Evolutionary conservation across 2,329 filamentous ascomycete genomes (phyloP).

Genomic region (Monosporascus sp.): DNA sequence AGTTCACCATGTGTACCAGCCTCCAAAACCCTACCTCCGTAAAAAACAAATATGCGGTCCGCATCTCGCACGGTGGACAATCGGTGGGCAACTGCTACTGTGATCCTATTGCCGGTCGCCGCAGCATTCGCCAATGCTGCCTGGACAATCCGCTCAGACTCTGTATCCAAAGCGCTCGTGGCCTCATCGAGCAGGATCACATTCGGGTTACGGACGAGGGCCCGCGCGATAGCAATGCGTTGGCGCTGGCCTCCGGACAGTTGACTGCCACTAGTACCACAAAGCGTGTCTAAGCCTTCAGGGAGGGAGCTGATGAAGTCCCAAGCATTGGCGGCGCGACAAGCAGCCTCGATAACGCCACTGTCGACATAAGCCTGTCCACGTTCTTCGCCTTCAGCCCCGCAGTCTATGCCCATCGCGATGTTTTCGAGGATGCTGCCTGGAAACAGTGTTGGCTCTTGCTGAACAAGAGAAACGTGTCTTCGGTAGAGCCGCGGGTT

Average conservation of each 20-base stretch:
- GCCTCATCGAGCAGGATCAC: constrained; percentile 40
- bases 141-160: constrained; percentile 10
- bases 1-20: constrained; percentile 49
- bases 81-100: constrained; percentile 20
- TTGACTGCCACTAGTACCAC: constrained; percentile 38
- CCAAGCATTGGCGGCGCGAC: constrained; percentile 10
- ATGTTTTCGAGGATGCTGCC: constrained; percentile 43
- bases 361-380: background rate
- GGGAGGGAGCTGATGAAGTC: constrained; percentile 48
- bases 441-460: constrained; percentile 50
- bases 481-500: constrained; percentile 47
- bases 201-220: constrained; percentile 35
- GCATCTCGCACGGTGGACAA: constrained; percentile 29
- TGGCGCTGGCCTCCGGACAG: constrained; percentile 39
- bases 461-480: constrained; percentile 50
- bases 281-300: constrained; percentile 39
- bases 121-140: constrained; percentile 5
- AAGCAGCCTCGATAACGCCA: constrained; percentile 7
- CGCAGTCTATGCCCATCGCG: constrained; percentile 26
- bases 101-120: constrained; percentile 9
- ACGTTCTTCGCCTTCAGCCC: background rate
- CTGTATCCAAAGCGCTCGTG: constrained; percentile 10
- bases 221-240: constrained; percentile 38
- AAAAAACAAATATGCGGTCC: constrained; percentile 54
- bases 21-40: constrained; percentile 46